Evolutionary conservation across 768 basidiomycete species (phyloP).

Genomic region (Paxillus rubicundulus): DNA sequence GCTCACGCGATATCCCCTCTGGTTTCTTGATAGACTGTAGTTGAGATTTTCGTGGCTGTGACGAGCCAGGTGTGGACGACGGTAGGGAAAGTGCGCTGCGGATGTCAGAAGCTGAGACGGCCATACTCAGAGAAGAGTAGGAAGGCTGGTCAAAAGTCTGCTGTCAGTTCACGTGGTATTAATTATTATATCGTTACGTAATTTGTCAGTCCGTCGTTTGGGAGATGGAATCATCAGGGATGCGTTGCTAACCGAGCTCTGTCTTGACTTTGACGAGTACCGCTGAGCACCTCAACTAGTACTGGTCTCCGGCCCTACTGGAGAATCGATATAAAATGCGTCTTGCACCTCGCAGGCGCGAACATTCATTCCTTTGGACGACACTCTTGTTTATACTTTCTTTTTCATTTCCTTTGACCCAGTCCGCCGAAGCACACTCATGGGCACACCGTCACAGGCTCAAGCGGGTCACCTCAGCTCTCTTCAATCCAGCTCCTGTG

Average conservation of each 20-base stretch:
- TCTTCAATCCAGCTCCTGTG: not conserved
- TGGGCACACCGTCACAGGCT: conserved; percentile 3
- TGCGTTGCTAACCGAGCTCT: not conserved
- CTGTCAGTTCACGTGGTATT: no score
- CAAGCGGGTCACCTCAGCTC: not conserved
- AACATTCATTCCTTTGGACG: conserved; percentile 9
- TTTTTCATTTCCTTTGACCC: not conserved
- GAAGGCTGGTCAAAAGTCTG: no score
- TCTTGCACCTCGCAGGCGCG: not conserved
- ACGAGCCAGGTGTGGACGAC: conserved; percentile 36
- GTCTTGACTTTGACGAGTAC: no score
- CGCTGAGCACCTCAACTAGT: not conserved
- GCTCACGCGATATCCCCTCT: conserved; percentile 88
- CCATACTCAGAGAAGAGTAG: conserved; percentile 40
- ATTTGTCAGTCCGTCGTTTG: no score
- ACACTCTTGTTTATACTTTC: conserved; percentile 10
- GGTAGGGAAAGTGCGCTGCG: conserved; percentile 78
- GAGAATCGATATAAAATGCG: not conserved
- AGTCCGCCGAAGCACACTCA: not conserved
- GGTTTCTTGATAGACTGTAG: conserved; percentile 57
- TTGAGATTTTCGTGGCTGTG: conserved; percentile 45
- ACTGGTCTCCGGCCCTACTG: not conserved
- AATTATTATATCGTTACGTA: not conserved
- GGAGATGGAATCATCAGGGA: no score
- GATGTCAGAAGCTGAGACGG: conserved; percentile 74